phyloP scores from a whole-genome alignment of 148 eudicot species.

The Camellia japonica region DNA sequence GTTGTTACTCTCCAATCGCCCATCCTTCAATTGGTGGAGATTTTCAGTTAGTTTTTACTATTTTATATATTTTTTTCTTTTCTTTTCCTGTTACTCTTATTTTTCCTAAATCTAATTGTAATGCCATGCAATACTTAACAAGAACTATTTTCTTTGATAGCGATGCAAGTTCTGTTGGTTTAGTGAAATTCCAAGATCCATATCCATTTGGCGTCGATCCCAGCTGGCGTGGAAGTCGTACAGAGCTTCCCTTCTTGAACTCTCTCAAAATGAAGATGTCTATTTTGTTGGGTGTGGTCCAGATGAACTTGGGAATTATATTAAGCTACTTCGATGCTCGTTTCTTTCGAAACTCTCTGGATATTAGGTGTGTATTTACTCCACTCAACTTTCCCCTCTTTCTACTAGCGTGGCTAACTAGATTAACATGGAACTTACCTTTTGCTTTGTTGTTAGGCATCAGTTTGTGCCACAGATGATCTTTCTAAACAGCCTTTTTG shows the following conservation, averaged over 20 bases:
- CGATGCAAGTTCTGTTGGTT: constrained; percentile 71
- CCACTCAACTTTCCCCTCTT: constrained; percentile 13
- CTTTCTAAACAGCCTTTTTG: constrained; percentile 96
- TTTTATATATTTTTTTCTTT: background rate
- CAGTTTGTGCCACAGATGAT: constrained; percentile 96
- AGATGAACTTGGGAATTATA: constrained; percentile 91
- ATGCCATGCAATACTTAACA: background rate
- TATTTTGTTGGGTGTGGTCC: constrained; percentile 82
- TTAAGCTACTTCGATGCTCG: constrained; percentile 91
- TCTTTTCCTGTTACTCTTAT: background rate
- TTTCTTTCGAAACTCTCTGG: constrained; percentile 71
- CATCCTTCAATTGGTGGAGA: background rate
- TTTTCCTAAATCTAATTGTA: background rate
- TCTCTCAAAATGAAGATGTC: constrained; percentile 99
- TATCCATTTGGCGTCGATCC: constrained; percentile 99
- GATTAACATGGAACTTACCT: constrained; percentile 16
- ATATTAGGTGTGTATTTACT: constrained; percentile 58
- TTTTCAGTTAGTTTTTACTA: background rate
- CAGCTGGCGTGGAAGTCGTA: constrained; percentile 97
- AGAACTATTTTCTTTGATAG: constrained; percentile 39
- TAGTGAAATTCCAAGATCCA: constrained; percentile 73
- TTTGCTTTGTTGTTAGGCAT: constrained; percentile 48
- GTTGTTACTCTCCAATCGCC: background rate
- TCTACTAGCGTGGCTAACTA: background rate
- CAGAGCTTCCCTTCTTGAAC: constrained; percentile 96